phyloP scores from a whole-genome alignment of 2,329 filamentous ascomycete species.

The Coniochaeta sp. region DNA sequence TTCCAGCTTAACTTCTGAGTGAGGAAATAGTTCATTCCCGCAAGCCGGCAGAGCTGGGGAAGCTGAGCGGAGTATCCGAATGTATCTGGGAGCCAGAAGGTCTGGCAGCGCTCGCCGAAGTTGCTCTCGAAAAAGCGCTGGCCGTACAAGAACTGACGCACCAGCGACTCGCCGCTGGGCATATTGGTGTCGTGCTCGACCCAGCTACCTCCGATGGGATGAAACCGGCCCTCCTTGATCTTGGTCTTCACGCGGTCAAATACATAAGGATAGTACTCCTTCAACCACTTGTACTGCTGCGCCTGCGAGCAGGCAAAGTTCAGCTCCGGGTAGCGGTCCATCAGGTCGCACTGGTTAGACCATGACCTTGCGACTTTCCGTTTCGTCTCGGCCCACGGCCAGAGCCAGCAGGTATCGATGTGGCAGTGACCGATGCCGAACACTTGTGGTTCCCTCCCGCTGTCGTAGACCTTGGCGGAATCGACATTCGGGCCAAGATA shows the following conservation, averaged over 20 bases:
- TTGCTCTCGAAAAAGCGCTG: constrained; percentile 91
- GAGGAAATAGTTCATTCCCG: constrained; percentile 95
- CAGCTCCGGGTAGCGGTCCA: constrained; percentile 91
- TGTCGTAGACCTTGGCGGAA: constrained; percentile 76
- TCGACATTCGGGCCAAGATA: constrained; percentile 79
- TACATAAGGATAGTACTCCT: constrained; percentile 77
- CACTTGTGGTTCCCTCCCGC: constrained; percentile 66
- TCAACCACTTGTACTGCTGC: constrained; percentile 97
- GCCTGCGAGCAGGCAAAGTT: constrained; percentile 89
- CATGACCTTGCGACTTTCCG: constrained; percentile 93
- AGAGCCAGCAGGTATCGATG: constrained; percentile 97
- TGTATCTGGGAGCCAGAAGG: constrained; percentile 97
- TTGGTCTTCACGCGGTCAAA: constrained; percentile 88
- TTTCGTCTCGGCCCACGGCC: constrained; percentile 97
- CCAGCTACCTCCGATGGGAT: constrained; percentile 96
- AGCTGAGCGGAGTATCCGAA: constrained; percentile 96
- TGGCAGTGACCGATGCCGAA: constrained; percentile 93
- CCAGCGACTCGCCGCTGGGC: constrained; percentile 88
- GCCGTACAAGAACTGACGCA: constrained; percentile 90
- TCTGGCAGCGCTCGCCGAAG: constrained; percentile 81
- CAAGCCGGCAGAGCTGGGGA: constrained; percentile 83
- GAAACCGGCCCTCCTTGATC: constrained; percentile 83
- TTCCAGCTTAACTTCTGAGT: constrained; percentile 99
- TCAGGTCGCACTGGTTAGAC: constrained; percentile 92
- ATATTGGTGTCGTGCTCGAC: constrained; percentile 98